Evolutionary conservation across 1,139 yeast genomes (phyloP).

Genomic region (Zygoascus sp.): DNA sequence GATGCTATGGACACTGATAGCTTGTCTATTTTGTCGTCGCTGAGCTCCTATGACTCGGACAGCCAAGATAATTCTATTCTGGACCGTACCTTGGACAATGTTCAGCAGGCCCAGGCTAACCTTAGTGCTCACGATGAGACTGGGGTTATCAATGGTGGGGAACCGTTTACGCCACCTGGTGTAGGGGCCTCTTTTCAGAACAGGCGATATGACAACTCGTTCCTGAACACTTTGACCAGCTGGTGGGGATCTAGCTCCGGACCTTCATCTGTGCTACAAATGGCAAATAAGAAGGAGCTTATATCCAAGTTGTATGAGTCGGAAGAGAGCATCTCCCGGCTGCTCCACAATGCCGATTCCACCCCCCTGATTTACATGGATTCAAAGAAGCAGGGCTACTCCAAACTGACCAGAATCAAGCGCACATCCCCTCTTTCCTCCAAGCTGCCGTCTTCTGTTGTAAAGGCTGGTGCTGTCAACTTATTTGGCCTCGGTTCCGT

Average conservation of each 20-base stretch:
- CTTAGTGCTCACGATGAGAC: constrained; percentile 1
- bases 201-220: not conserved
- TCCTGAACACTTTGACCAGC: not conserved
- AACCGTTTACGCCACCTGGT: not conserved
- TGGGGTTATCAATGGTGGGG: not conserved
- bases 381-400: not conserved
- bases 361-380: constrained; percentile 6
- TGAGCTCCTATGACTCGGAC: constrained; percentile 3
- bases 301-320: not conserved
- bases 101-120: constrained; percentile 9
- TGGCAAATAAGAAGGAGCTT: not conserved
- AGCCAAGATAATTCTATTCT: constrained; percentile 4
- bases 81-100: constrained; percentile 11
- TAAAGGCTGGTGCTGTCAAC: constrained; percentile 4
- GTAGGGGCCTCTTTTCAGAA: not conserved
- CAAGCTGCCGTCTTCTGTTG: not conserved
- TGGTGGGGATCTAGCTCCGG: constrained; percentile 5
- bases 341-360: constrained; percentile 6
- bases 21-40: not conserved
- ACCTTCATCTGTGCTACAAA: not conserved
- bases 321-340: not conserved
- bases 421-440: not conserved
- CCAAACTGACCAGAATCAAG: constrained; percentile 2
- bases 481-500: constrained; percentile 6
- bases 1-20: constrained; percentile 93